A percentile compares a stretch with the other conserved stretches of the same genome.
These are phyloP conservation scores for Citrus cavaleriei DNA, from an alignment of 345 rosid genomes.

Conservation along the genomic window DNA sequence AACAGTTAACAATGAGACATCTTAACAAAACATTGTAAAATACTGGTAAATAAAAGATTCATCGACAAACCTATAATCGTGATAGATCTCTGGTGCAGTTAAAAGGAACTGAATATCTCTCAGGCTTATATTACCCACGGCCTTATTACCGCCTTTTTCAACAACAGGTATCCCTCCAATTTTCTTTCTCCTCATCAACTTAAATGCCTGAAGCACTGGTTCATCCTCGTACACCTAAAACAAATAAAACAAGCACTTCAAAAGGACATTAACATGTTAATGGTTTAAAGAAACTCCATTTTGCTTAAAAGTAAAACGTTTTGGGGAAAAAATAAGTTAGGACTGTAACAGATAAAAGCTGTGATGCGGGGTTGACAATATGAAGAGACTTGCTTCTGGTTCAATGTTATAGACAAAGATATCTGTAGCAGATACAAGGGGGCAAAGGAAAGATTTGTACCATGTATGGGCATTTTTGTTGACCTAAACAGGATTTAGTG, in stretches of 20 bases:
- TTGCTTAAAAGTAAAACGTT: background rate
- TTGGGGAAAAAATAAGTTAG: background rate
- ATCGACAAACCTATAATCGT: slow-evolving; percentile 59
- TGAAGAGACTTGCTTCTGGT: background rate
- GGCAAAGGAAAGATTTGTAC: background rate
- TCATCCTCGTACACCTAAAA: slow-evolving; percentile 78
- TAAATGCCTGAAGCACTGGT: slow-evolving; percentile 98
- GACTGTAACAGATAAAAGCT: background rate
- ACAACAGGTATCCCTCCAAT: slow-evolving; percentile 84
- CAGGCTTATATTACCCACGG: slow-evolving; percentile 86
- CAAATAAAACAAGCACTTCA: background rate
- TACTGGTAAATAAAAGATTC: background rate
- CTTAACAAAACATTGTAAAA: slow-evolving; percentile 8
- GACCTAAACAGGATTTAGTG: background rate
- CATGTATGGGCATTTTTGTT: background rate
- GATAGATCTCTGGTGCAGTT: slow-evolving; percentile 92
- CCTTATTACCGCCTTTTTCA: slow-evolving; percentile 50
- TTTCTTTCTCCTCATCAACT: slow-evolving; percentile 77
- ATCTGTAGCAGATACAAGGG: background rate
- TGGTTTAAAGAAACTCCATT: background rate
- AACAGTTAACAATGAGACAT: background rate
- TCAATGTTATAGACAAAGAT: background rate
- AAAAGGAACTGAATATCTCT: slow-evolving; percentile 88
- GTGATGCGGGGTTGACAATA: background rate
- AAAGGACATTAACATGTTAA: background rate